phyloP scores from a whole-genome alignment of 495 filamentous ascomycete genomes.

The Geoglossum glabrum region DNA sequence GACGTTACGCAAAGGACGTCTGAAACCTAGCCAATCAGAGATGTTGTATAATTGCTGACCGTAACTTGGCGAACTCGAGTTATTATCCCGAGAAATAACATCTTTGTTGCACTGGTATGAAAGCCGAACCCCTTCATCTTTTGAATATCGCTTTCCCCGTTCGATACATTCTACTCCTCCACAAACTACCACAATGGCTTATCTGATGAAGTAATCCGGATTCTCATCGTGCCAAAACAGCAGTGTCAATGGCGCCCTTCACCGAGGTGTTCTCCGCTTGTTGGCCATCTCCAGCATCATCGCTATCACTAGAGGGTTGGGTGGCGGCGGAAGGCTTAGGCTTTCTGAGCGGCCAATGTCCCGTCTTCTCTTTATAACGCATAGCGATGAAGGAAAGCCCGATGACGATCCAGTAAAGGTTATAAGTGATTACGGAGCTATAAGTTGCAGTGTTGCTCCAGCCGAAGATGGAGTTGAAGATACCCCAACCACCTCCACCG shows the following conservation, averaged over 20 bases:
- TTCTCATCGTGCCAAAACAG: background rate
- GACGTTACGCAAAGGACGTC: no score
- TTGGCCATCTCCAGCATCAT: background rate
- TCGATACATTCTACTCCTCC: no score
- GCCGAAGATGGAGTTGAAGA: constrained; percentile 69
- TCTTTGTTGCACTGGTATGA: no score
- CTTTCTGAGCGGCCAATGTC: constrained; percentile 41
- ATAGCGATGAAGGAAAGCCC: constrained; percentile 39
- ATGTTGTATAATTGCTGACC: no score
- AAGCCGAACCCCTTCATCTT: no score
- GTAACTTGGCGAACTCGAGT: no score
- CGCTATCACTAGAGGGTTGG: background rate
- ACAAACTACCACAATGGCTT: no score
- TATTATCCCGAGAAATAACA: no score
- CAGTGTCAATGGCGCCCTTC: background rate
- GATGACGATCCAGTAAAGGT: constrained; percentile 63
- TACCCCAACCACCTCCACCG: constrained; percentile 70
- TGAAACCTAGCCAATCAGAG: no score
- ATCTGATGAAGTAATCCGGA: no score
- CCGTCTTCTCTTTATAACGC: constrained; percentile 46
- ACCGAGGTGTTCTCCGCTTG: background rate
- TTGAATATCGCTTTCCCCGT: no score
- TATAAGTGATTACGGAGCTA: constrained; percentile 67
- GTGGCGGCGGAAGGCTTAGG: background rate
- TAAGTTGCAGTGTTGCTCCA: constrained; percentile 85